phyloP scores from a whole-genome alignment of 306 rosid genomes.

The Sicyos baderoa region DNA sequence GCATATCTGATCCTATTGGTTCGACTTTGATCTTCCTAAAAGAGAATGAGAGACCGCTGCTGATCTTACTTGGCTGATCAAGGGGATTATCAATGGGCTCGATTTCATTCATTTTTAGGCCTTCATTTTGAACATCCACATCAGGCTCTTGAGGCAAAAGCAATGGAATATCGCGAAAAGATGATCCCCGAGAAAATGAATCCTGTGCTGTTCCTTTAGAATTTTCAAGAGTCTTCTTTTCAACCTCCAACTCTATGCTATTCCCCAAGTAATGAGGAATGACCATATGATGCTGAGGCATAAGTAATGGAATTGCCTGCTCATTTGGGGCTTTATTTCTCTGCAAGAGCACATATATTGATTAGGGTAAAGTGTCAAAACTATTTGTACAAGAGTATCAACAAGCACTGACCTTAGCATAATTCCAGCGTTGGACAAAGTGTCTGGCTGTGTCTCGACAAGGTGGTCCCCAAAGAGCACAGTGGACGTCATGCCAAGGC shows the following conservation, averaged over 20 bases:
- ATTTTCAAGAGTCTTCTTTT: conserved; percentile 30
- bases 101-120: conserved; percentile 19
- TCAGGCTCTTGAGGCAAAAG: conserved; percentile 69
- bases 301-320: conserved; percentile 86
- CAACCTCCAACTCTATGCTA: conserved; percentile 44
- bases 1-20: conserved; percentile 56
- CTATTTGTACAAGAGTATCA: conserved; percentile 17
- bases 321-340: conserved; percentile 96
- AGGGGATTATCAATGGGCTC: conserved; percentile 22
- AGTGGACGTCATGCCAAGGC: conserved; percentile 99
- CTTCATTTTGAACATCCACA: conserved; percentile 36
- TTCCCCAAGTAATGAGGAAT: conserved; percentile 93
- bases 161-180: conserved; percentile 75
- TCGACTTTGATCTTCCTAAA: conserved; percentile 45
- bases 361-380: conserved; percentile 22
- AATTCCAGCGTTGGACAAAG: conserved; percentile 99
- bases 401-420: conserved; percentile 65
- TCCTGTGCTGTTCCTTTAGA: conserved; percentile 40
- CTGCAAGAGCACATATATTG: conserved; percentile 31
- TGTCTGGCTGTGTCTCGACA: conserved; percentile 98
- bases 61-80: conserved; percentile 28
- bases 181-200: conserved; percentile 56
- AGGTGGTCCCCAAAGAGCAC: conserved; percentile 99
- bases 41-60: conserved; percentile 32
- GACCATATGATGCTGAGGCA: conserved; percentile 99